Conservation (phyloP, 2,329 filamentous ascomycete species). For the Colletotrichum cuscutae region DNA sequence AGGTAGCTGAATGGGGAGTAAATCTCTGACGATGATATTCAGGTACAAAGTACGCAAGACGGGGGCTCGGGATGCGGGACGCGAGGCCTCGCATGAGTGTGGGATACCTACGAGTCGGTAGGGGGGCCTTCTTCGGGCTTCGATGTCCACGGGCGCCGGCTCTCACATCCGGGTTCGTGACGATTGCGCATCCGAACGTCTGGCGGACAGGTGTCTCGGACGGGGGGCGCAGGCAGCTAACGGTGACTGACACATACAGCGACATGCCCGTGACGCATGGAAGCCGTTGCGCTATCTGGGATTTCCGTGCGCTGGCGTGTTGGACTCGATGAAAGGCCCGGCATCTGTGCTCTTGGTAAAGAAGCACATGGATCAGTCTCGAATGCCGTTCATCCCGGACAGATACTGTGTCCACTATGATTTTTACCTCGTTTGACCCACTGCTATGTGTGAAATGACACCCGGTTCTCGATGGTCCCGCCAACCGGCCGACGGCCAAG, state of each 20-base stretch:
- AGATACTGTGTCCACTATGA: neutral
- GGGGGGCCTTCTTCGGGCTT: neutral
- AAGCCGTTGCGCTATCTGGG: neutral
- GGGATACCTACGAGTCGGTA: neutral
- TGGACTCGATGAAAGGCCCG: neutral
- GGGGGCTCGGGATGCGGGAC: neutral
- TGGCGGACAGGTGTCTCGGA: conserved; percentile 13
- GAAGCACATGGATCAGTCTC: neutral
- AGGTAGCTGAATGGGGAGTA: neutral
- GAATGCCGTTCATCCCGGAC: neutral
- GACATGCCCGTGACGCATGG: neutral
- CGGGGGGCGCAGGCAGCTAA: neutral
- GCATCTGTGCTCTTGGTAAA: neutral
- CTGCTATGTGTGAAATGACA: neutral
- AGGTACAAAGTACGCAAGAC: neutral
- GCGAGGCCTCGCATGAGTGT: conserved; percentile 1
- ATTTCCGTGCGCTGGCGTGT: neutral
- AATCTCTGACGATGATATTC: neutral
- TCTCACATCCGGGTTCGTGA: neutral
- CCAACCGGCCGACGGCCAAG: neutral
- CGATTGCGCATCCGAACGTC: conserved; percentile 4
- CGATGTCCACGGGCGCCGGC: neutral
- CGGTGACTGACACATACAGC: conserved; percentile 4
- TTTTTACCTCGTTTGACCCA: neutral
- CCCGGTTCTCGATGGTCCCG: neutral